Base-by-base conservation (phyloP, 306 rosid species). In the Bauhinia variegata region DNA sequence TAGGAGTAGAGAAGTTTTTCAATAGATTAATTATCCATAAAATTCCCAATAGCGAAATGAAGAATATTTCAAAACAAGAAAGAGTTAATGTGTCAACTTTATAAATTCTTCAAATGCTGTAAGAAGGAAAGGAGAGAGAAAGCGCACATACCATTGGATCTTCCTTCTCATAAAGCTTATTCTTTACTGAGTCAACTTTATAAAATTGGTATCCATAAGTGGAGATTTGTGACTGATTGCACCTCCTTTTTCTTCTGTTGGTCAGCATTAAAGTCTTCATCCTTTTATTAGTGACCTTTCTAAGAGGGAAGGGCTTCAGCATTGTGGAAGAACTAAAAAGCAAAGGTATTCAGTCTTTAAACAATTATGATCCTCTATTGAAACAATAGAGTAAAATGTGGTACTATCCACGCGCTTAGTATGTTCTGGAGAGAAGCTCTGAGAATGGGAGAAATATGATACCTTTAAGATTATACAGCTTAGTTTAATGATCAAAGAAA, bases 71-170 rank as follows among this genome's bases (percentile, higher is more conserved):
- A 5, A 36, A 36, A 36, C 5, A 36, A 3, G n/a, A n/a, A 36
- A 4, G 2, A 5, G 7, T 4, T 36, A 6, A 5, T 36, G 5
- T 6, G 2, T 36, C 41, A 36, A 23, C 28, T 23, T 1, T 23
- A 23, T 23, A n/a, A n/a, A n/a, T n/a, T n/a, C n/a, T n/a, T n/a
- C n/a, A n/a, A n/a, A n/a, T n/a, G n/a, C n/a, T n/a, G n/a, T n/a
- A n/a, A n/a, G 17, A 13, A 7, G n/a, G 28, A 15, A 7, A 49
- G 23, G n/a, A n/a, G n/a, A n/a, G n/a, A 36, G 46, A 54, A 32
- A 65, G 60, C 68, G 76, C 62, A 67, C 82, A 78, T 54, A 46
- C 75, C 30, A 60, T 56, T 17, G 72, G 72, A 73, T 63, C 79
- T 79, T 79, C 68, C 79, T 63, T 58, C 53, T 39, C 34, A 33